Evolutionary conservation across 306 rosid genomes (phyloP).

Genomic region (Quercus alba): DNA sequence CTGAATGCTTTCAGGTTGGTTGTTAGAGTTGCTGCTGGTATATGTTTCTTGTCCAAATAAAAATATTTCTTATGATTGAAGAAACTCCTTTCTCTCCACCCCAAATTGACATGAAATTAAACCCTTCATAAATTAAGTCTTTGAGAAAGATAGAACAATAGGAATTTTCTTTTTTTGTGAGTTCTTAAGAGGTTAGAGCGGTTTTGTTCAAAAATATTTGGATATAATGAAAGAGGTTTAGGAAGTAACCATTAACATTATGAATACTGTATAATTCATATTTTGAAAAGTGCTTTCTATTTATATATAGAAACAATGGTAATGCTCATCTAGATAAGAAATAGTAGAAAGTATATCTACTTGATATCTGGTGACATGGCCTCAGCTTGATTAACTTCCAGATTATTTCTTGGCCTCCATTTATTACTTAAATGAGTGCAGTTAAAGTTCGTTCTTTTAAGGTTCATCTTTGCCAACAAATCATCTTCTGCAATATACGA

Average conservation of each 20-base stretch:
- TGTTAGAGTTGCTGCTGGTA: slow-evolving; percentile 9
- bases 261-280: background rate
- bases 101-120: background rate
- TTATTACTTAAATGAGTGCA: background rate
- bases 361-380: background rate
- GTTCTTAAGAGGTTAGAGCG: background rate
- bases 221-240: background rate
- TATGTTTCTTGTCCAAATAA: background rate
- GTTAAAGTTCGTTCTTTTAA: background rate
- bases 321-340: background rate
- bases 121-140: background rate
- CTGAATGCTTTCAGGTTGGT: slow-evolving; percentile 82
- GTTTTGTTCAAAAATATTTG: background rate
- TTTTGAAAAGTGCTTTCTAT: background rate
- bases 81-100: background rate
- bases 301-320: background rate
- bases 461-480: background rate
- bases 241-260: background rate
- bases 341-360: background rate
- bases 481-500: background rate
- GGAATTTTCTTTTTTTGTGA: background rate
- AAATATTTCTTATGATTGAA: background rate
- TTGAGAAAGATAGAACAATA: background rate
- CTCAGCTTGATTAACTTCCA: background rate
- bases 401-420: background rate